phyloP scores from a whole-genome alignment of 179 eudicot genomes.

The Amaranthus tricolor region DNA sequence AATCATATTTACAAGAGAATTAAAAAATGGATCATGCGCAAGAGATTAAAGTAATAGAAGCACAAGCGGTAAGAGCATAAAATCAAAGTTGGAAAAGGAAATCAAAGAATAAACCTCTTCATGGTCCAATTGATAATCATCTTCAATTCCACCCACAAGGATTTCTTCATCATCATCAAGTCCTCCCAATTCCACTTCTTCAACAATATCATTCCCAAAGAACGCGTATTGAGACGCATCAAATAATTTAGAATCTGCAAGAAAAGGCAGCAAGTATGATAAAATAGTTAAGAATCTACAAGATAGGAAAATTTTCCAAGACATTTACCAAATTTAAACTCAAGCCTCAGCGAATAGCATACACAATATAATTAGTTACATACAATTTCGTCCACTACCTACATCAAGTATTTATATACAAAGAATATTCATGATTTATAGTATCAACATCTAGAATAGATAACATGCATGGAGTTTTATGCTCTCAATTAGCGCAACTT shows the following conservation, averaged over 20 bases:
- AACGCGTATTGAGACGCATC: constrained; percentile 54
- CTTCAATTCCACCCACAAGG: constrained; percentile 26
- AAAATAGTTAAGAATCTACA: background rate
- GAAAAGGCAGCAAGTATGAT: constrained; percentile 3
- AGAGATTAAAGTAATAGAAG: background rate
- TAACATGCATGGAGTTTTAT: no score
- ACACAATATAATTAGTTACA: no score
- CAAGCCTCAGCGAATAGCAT: no score
- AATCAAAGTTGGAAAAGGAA: background rate
- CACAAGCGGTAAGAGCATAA: background rate
- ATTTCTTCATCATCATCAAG: constrained; percentile 46
- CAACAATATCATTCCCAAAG: constrained; percentile 43
- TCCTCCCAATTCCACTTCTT: constrained; percentile 55
- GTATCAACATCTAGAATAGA: no score
- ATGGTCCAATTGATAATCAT: constrained; percentile 30
- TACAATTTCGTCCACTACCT: no score
- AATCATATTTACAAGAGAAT: background rate
- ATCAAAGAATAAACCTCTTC: constrained; percentile 28
- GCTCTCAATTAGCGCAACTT: no score
- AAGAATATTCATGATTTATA: no score
- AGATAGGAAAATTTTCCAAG: no score
- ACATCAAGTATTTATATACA: no score
- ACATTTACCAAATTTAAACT: no score
- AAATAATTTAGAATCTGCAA: constrained; percentile 35
- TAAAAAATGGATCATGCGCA: background rate